Conservation (phyloP, 2,329 filamentous ascomycete genomes). For the Monosporascus sp. region DNA sequence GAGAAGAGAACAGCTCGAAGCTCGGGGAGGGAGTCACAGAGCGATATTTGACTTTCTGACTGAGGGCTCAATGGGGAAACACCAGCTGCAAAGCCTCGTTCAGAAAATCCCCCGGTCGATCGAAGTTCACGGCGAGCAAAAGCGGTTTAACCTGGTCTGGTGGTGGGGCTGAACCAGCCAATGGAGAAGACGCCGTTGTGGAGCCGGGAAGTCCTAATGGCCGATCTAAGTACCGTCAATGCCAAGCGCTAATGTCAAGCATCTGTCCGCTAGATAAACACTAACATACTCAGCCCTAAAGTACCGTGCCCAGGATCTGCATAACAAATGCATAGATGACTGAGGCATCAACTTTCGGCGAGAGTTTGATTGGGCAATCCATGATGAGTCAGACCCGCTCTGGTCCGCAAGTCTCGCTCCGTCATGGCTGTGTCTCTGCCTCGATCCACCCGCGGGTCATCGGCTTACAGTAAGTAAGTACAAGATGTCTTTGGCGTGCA, state of each 20-base stretch:
- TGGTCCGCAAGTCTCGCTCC: not conserved
- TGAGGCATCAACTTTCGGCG: conserved; percentile 3
- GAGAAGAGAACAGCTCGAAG: conserved; percentile 5
- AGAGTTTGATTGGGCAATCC: conserved; percentile 2
- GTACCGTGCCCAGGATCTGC: not conserved
- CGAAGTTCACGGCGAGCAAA: not conserved
- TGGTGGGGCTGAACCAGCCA: not conserved
- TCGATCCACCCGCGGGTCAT: too few relatives aligned
- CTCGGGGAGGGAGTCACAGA: conserved; percentile 27
- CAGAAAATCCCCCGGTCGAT: not conserved
- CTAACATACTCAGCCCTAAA: not conserved
- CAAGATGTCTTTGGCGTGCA: too few relatives aligned
- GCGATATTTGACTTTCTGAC: conserved; percentile 26
- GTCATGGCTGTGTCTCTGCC: too few relatives aligned
- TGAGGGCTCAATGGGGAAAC: conserved; percentile 11
- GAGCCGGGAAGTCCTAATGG: not conserved
- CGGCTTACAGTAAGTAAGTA: too few relatives aligned
- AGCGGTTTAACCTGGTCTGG: not conserved
- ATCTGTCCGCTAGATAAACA: not conserved
- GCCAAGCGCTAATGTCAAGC: not conserved
- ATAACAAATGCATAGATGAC: not conserved
- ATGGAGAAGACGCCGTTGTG: not conserved
- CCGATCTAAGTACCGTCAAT: not conserved
- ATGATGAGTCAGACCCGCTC: conserved; percentile 1
- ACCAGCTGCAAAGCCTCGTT: conserved; percentile 21